These are phyloP conservation scores for Daedaleopsis nitida DNA, from an alignment of 768 basidiomycete species.

Conservation along the genomic window DNA sequence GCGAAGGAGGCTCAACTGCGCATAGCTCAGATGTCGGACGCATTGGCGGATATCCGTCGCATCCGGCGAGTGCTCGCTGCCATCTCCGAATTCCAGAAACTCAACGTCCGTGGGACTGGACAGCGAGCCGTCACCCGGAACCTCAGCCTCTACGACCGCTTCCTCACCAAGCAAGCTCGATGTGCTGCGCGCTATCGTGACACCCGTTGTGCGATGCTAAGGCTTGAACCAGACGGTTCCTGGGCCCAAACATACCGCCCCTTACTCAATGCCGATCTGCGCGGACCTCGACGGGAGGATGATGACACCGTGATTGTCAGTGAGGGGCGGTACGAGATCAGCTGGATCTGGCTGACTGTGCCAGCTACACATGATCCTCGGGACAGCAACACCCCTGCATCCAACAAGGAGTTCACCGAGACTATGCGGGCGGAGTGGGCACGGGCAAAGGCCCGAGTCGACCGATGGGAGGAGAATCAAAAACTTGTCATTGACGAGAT, in stretches of 20 bases:
- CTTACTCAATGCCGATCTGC: background rate
- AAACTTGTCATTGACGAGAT: conserved; percentile 29
- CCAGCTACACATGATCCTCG: background rate
- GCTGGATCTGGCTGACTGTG: conserved; percentile 24
- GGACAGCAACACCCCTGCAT: background rate
- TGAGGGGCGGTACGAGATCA: conserved; percentile 11
- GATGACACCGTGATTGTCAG: background rate
- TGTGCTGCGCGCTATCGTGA: background rate
- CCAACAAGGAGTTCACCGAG: background rate
- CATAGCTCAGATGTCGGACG: conserved; percentile 15
- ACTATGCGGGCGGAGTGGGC: conserved; percentile 5
- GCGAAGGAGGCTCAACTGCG: conserved; percentile 13
- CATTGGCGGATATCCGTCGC: conserved; percentile 12
- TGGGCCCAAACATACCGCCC: background rate
- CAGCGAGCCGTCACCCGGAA: background rate
- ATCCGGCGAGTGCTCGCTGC: background rate
- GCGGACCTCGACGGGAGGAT: background rate
- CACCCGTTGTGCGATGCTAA: background rate
- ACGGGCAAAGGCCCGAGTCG: conserved; percentile 1
- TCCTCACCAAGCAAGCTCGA: background rate
- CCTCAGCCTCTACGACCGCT: background rate
- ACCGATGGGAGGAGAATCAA: conserved; percentile 18
- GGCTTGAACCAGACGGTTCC: background rate
- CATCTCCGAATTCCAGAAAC: conserved; percentile 4
- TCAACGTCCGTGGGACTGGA: conserved; percentile 12